Evolutionary conservation across 148 eudicot species (phyloP), one percentile per base, ranked within the genome.

Genomic region (Tetragonia tetragonoides): DNA sequence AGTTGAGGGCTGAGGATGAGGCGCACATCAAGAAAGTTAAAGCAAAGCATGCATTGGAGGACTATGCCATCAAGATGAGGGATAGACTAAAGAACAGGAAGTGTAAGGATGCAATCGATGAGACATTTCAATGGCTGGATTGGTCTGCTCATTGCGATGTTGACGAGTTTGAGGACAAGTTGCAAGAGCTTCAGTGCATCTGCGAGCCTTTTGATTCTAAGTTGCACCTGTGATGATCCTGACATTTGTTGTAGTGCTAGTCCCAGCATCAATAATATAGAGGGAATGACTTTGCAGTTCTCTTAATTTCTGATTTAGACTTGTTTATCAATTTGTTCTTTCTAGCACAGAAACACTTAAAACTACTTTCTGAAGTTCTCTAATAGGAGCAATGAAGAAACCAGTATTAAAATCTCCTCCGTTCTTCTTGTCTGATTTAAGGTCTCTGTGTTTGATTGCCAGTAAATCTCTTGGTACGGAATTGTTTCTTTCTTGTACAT

Each of bases 1-100:
- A 34, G 38, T 81, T 77, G 17, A 81, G 66, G 71, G 72, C 56
- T 20, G 46, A 81, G 20, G 84, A 77, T 66, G 80, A 65, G 15
- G 76, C 61, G 7, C 21, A 57, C 21, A 20, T 57, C 5, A 20
- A 57, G 61, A 17, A 17, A 57, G 4, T 18, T 2, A 68, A 39
- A 6, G 66, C 79, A 10, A 56, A 39, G 64, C 44, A 77, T 9
- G 18, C 23, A 3, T 20, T 77, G 1, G 79, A 68, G 64, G 40
- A 57, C 8, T 68, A 77, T 16, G 65, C 54, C 7, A 67, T 41
- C 3, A 2, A 9, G 10, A 23, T 77, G 54, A 17, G 7, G 18
- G 73, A 68, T 3, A 5, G 1, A 10, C 18, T 76, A 8, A 53
- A 10, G 28, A 37, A 53, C 11, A 28, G 46, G 37, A 42, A 39